Evolutionary conservation across 495 filamentous ascomycete species (phyloP).

Genomic region (Parachaetomium inaequale): DNA sequence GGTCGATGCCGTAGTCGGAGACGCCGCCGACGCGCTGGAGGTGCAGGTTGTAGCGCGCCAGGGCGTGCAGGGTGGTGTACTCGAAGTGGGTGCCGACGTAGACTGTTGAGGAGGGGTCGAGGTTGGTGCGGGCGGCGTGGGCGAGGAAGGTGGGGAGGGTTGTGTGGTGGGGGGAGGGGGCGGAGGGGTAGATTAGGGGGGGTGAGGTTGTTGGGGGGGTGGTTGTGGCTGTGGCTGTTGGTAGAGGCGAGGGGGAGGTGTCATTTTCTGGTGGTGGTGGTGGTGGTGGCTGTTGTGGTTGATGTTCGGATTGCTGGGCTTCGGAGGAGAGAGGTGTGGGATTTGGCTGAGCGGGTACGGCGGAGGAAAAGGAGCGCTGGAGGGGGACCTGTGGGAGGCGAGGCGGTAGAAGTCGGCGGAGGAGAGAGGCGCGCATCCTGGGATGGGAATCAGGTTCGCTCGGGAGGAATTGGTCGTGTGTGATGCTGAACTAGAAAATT

Average conservation of each 20-base stretch:
- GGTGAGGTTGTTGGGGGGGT: not conserved
- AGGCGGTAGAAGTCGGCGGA: not conserved
- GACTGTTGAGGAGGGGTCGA: constrained; percentile 49
- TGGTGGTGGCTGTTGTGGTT: constrained; percentile 2
- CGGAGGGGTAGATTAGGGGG: constrained; percentile 41
- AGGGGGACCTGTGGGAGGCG: not conserved
- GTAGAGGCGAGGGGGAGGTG: constrained; percentile 3
- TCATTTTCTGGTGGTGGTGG: not conserved
- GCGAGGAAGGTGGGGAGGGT: constrained; percentile 67
- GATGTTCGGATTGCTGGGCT: not conserved
- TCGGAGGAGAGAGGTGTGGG: not conserved
- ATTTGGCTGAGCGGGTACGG: not conserved
- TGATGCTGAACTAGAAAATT: not conserved
- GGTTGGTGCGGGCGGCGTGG: constrained; percentile 58
- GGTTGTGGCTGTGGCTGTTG: constrained; percentile 2
- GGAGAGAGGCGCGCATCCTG: constrained; percentile 6
- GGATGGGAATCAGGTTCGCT: not conserved
- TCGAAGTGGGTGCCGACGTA: constrained; percentile 66
- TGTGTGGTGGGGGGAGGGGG: constrained; percentile 55
- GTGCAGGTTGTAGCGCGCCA: constrained; percentile 59
- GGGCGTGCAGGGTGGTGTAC: constrained; percentile 66
- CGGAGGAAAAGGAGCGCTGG: constrained; percentile 1
- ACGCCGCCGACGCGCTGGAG: constrained; percentile 70
- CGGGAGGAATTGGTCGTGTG: not conserved
- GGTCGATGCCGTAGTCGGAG: constrained; percentile 78